Evolutionary conservation across 208 protist species (phyloP).

Genomic region (Crithidia fasciculata): DNA sequence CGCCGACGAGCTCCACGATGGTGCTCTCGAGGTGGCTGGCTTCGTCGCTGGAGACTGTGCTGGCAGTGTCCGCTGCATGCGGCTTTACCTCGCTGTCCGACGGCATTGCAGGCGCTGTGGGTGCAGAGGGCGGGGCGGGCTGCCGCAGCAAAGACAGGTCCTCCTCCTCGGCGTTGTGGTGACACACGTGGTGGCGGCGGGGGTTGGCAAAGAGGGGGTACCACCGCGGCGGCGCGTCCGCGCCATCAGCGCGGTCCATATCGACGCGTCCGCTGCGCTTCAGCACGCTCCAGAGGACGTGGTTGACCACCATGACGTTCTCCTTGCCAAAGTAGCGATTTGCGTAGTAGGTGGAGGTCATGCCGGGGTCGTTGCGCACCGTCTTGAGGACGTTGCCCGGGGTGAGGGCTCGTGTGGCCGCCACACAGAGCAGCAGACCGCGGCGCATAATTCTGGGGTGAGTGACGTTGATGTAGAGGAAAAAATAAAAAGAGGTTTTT

Average conservation of each 20-base stretch:
- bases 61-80: neutral
- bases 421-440: slow-evolving; percentile 7
- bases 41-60: too few species aligned
- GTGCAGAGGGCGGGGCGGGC: slow-evolving; percentile 1
- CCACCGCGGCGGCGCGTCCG: slow-evolving; percentile 70
- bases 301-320: slow-evolving; percentile 66
- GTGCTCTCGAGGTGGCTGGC: slow-evolving; percentile 44
- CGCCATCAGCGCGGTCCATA: slow-evolving; percentile 68
- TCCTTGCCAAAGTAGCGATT: slow-evolving; percentile 85
- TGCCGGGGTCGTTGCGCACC: slow-evolving; percentile 79
- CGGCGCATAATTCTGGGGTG: slow-evolving; percentile 14
- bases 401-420: slow-evolving; percentile 41
- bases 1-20: slow-evolving; percentile 58
- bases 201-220: slow-evolving; percentile 67
- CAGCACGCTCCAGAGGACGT: slow-evolving; percentile 78
- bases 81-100: neutral
- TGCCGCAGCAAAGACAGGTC: slow-evolving; percentile 67
- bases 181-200: slow-evolving; percentile 54
- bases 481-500: neutral
- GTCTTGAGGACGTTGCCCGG: slow-evolving; percentile 65
- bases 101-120: slow-evolving; percentile 15
- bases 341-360: slow-evolving; percentile 84
- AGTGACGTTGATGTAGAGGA: too few species aligned
- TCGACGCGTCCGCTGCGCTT: slow-evolving; percentile 81
- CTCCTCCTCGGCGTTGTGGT: slow-evolving; percentile 76